Evolutionary conservation across 75 land plant species (phyloP).

Genomic region (Chamaecyparis obtusa): DNA sequence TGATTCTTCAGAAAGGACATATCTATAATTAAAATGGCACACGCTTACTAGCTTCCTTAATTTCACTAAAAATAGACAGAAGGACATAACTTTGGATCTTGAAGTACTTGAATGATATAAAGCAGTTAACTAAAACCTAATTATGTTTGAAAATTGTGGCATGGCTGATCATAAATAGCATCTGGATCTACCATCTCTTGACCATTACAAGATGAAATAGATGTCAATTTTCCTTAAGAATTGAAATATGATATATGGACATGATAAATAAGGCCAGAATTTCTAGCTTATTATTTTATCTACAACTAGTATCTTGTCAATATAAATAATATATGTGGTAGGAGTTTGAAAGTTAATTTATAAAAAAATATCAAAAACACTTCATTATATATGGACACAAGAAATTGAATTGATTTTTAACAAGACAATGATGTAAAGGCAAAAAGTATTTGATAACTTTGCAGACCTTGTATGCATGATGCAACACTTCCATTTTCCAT

Average conservation of each 20-base stretch:
- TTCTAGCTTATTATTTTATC: background rate
- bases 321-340: background rate
- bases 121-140: background rate
- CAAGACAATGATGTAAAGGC: background rate
- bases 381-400: background rate
- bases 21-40: background rate
- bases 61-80: background rate
- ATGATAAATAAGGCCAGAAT: background rate
- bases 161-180: background rate
- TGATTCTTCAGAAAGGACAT: conserved; percentile 2
- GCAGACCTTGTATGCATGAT: conserved; percentile 73
- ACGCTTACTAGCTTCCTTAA: background rate
- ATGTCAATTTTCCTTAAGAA: background rate
- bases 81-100: background rate
- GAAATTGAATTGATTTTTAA: background rate
- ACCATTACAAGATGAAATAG: background rate
- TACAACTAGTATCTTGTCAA: background rate
- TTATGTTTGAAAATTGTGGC: background rate
- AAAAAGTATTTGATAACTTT: background rate
- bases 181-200: background rate
- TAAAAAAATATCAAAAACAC: conserved; percentile 1
- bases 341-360: background rate
- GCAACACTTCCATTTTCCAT: conserved; percentile 95
- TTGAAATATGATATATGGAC: background rate
- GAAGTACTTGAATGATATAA: background rate